phyloP scores from a whole-genome alignment of 1,284 basidiomycete species.

The Heliocybe sulcata region DNA sequence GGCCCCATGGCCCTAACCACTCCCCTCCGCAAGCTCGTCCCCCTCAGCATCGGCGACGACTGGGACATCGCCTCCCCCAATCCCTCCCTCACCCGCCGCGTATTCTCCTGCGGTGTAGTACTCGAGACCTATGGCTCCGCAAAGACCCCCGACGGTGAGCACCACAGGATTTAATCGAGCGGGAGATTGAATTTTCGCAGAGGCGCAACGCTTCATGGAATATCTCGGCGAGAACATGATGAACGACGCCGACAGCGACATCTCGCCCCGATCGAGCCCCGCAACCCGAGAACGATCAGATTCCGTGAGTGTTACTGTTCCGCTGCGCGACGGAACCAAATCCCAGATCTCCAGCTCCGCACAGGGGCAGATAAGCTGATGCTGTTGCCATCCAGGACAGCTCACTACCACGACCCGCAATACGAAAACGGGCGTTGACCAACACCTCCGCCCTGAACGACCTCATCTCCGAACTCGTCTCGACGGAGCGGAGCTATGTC shows the following conservation, averaged over 20 bases:
- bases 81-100: conserved; percentile 54
- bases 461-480: conserved; percentile 69
- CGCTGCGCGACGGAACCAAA: neutral
- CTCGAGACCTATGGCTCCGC: conserved; percentile 69
- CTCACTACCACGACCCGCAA: neutral
- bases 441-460: conserved; percentile 59
- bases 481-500: conserved; percentile 75
- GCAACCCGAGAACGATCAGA: conserved; percentile 6
- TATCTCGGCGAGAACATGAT: conserved; percentile 63
- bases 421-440: conserved; percentile 50
- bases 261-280: conserved; percentile 25
- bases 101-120: conserved; percentile 77
- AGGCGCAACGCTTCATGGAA: conserved; percentile 71
- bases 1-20: conserved; percentile 33
- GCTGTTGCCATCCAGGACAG: neutral
- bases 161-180: neutral
- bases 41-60: conserved; percentile 60
- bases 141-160: conserved; percentile 60
- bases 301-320: neutral
- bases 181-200: conserved; percentile 25
- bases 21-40: conserved; percentile 67
- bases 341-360: neutral
- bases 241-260: conserved; percentile 31
- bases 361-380: neutral
- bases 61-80: conserved; percentile 26